Conservation (phyloP, 2,329 filamentous ascomycete species). For the Blastomyces gilchristii region DNA sequence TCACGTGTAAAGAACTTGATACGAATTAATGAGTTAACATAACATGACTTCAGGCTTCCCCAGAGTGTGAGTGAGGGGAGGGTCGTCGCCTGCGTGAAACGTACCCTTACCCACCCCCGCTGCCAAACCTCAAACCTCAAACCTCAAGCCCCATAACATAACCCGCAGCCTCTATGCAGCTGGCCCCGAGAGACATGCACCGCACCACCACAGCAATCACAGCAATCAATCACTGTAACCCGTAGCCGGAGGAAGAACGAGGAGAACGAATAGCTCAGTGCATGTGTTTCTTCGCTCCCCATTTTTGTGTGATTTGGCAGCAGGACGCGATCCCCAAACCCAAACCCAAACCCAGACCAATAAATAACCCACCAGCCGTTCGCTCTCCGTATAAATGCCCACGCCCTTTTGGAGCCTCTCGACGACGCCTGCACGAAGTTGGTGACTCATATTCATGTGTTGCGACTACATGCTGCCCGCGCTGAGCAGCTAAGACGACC, state of each 20-base stretch:
- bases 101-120: too few relatives aligned
- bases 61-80: too few relatives aligned
- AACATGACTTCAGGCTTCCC: not conserved
- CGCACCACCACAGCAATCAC: not conserved
- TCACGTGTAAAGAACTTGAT: not conserved
- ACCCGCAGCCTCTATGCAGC: not conserved
- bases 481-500: not conserved
- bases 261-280: not conserved
- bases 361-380: not conserved
- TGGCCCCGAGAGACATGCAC: not conserved
- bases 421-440: not conserved
- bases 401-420: not conserved
- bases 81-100: too few relatives aligned
- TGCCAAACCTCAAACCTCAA: too few relatives aligned
- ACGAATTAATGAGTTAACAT: not conserved
- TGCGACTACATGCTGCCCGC: not conserved
- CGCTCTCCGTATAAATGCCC: not conserved
- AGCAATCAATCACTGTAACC: too few relatives aligned
- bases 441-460: not conserved
- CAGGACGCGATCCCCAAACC: not conserved
- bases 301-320: not conserved
- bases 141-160: too few relatives aligned
- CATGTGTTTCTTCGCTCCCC: not conserved
- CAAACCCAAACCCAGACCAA: too few relatives aligned
- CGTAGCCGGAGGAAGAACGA: not conserved